These are phyloP conservation scores for Prunus campanulata DNA, from an alignment of 306 rosid species.

Conservation along the genomic window DNA sequence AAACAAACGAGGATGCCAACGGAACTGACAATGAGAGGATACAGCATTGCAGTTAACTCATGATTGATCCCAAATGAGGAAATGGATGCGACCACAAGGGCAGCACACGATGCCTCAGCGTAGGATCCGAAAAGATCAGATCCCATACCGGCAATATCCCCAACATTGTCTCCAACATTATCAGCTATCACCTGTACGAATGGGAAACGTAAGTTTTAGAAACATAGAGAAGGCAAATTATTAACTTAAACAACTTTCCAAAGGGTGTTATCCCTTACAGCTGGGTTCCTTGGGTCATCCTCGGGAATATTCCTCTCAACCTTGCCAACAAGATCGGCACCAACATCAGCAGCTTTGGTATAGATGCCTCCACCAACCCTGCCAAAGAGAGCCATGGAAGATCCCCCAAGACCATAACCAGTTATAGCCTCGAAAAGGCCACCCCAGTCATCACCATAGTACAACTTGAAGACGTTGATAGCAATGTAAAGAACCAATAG, in stretches of 20 bases:
- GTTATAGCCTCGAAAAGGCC: conserved; percentile 97
- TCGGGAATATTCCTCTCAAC: conserved; percentile 92
- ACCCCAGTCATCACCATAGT: conserved; percentile 95
- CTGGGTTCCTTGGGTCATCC: conserved; percentile 98
- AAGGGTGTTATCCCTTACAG: conserved; percentile 49
- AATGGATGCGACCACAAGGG: conserved; percentile 96
- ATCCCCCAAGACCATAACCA: conserved; percentile 98
- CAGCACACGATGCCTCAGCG: conserved; percentile 99
- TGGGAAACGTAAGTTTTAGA: neutral
- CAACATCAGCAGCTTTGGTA: conserved; percentile 98
- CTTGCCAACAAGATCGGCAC: conserved; percentile 98
- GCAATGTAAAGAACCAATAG: conserved; percentile 80
- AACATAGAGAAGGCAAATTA: neutral
- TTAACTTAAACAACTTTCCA: neutral
- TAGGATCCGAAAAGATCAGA: conserved; percentile 97
- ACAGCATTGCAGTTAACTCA: conserved; percentile 78
- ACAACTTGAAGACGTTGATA: conserved; percentile 72
- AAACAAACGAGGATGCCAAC: conserved; percentile 82
- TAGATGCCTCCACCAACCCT: conserved; percentile 99
- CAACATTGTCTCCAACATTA: conserved; percentile 96
- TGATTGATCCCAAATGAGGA: conserved; percentile 93
- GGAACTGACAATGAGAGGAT: conserved; percentile 83
- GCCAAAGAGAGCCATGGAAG: conserved; percentile 97
- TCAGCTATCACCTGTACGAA: conserved; percentile 87
- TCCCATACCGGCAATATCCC: conserved; percentile 99